Percentiles rank a stretch among this genome's conserved stretches.
Evolutionary conservation across 176 grass and related monocot genomes (phyloP).

Genomic region (Ampelocalamus luodianensis): DNA sequence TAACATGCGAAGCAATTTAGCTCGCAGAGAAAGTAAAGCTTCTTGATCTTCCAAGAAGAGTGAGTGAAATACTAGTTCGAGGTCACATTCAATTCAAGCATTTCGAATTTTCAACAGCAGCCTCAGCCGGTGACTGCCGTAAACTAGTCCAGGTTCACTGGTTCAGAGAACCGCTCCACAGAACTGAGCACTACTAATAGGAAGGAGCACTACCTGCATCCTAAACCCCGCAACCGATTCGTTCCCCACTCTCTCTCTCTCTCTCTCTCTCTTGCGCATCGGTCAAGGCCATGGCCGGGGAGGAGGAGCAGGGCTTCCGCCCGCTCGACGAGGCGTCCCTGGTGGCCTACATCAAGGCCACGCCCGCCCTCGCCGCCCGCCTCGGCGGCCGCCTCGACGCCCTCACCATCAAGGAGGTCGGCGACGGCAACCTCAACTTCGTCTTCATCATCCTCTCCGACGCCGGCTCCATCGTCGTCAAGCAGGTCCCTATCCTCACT

Average conservation of each 20-base stretch:
- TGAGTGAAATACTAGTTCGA: no score
- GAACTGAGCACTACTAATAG: neutral
- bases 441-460: constrained; percentile 83
- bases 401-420: constrained; percentile 79
- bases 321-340: constrained; percentile 75
- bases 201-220: no score
- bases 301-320: constrained; percentile 50
- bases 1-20: no score
- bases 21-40: no score
- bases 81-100: no score
- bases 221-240: no score
- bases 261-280: neutral
- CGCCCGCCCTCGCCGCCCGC: constrained; percentile 59
- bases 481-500: constrained; percentile 56
- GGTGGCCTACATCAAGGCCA: constrained; percentile 80
- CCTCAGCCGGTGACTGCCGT: no score
- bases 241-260: no score
- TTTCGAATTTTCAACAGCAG: no score
- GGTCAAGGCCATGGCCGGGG: constrained; percentile 37
- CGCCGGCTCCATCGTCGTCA: constrained; percentile 77
- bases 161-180: constrained; percentile 48
- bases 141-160: constrained; percentile 70
- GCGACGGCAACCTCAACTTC: constrained; percentile 99
- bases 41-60: no score
- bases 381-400: constrained; percentile 55